A percentile compares a stretch with the other conserved stretches of the same genome.
These are phyloP conservation scores for Eimeria acervulina DNA, from an alignment of 169 alveolate genomes.

Conservation along the genomic window DNA sequence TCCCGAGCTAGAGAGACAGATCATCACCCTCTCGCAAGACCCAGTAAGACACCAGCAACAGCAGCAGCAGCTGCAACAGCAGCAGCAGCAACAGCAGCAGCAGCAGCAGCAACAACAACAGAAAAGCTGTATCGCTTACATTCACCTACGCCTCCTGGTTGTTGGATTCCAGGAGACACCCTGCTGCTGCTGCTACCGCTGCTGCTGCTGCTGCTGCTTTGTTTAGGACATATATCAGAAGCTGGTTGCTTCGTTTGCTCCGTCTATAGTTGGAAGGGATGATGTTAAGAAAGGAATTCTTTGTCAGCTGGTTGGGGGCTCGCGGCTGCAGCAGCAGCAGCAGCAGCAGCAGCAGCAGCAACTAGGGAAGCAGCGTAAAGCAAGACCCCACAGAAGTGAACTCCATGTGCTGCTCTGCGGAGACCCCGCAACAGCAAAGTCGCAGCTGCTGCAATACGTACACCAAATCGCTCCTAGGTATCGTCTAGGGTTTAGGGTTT, in stretches of 20 bases:
- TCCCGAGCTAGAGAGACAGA: constrained; percentile 72
- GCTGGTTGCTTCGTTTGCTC: constrained; percentile 84
- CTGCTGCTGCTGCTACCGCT: constrained; percentile 16
- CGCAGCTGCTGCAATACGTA: constrained; percentile 96
- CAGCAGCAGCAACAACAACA: background rate
- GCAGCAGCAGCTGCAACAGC: constrained; percentile 23
- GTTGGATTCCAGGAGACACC: background rate
- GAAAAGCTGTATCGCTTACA: background rate
- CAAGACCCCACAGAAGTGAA: constrained; percentile 93
- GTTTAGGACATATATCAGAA: background rate
- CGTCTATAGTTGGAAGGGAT: constrained; percentile 98
- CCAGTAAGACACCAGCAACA: constrained; percentile 41
- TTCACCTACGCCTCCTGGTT: background rate
- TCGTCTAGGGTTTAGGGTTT: constrained; percentile 26
- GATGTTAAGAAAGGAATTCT: constrained; percentile 95
- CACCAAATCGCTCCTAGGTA: constrained; percentile 74
- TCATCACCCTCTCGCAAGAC: constrained; percentile 23
- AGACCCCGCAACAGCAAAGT: constrained; percentile 99
- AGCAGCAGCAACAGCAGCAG: constrained; percentile 26
- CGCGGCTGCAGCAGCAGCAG: constrained; percentile 88
- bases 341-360: constrained; percentile 86
- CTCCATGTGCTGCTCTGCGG: constrained; percentile 98
- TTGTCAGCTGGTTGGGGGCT: constrained; percentile 99
- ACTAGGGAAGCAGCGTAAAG: constrained; percentile 71
- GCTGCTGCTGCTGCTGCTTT: constrained; percentile 44